These are phyloP conservation scores for Kodamaea alishanica DNA, from an alignment of 1,139 yeast species.

Conservation along the genomic window DNA sequence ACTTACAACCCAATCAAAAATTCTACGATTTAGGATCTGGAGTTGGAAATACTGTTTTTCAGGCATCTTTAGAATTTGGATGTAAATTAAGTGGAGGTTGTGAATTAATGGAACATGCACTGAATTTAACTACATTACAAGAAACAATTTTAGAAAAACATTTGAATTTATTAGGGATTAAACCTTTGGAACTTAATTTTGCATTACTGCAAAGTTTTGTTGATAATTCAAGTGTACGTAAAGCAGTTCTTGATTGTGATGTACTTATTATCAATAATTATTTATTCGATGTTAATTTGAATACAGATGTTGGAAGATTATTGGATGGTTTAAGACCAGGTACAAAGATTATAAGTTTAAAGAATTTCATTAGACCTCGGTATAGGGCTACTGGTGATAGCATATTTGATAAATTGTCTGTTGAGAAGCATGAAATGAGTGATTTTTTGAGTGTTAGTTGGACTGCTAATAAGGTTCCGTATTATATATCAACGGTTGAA, in stretches of 20 bases:
- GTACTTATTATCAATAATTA: conserved; percentile 79
- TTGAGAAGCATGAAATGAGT: conserved; percentile 62
- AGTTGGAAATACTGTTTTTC: conserved; percentile 87
- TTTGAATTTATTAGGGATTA: conserved; percentile 60
- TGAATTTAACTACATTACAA: conserved; percentile 62
- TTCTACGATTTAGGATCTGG: conserved; percentile 92
- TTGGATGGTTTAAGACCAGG: conserved; percentile 67
- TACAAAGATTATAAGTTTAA: conserved; percentile 71
- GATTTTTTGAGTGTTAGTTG: conserved; percentile 75
- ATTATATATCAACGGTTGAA: conserved; percentile 72
- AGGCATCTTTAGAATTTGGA: conserved; percentile 85
- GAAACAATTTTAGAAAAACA: conserved; percentile 55
- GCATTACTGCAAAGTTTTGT: conserved; percentile 71
- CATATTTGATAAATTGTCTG: conserved; percentile 58
- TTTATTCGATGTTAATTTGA: conserved; percentile 71
- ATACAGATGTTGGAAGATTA: conserved; percentile 63
- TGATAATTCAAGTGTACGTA: conserved; percentile 53
- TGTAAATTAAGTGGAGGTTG: conserved; percentile 78
- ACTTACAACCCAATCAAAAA: conserved; percentile 47
- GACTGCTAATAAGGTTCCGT: conserved; percentile 84
- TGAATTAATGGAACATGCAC: conserved; percentile 84
- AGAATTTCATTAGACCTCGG: conserved; percentile 63
- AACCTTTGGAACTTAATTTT: conserved; percentile 52
- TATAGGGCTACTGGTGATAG: conserved; percentile 57
- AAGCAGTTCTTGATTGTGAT: conserved; percentile 58